phyloP scores from a whole-genome alignment of 202 grass and related monocot species.

The Panicum hallii region DNA sequence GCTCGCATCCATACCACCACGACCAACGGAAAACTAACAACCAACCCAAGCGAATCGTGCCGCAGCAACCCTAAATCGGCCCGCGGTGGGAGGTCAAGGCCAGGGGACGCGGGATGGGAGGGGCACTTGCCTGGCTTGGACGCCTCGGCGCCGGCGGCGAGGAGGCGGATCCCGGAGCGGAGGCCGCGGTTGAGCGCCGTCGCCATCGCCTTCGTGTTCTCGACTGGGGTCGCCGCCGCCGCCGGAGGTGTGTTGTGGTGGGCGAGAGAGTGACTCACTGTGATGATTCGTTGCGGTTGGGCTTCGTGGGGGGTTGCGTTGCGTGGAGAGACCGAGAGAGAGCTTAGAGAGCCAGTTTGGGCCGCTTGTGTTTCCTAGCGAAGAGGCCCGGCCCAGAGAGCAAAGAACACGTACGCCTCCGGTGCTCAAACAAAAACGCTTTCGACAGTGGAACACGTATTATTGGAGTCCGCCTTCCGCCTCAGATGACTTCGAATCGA shows the following conservation, averaged over 20 bases:
- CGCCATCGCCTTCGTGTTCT: slow-evolving; percentile 51
- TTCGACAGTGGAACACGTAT: background rate
- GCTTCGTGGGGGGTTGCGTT: background rate
- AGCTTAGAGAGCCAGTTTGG: background rate
- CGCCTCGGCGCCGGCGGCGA: slow-evolving; percentile 53
- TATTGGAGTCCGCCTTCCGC: fast-evolving
- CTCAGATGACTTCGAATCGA: slow-evolving; percentile 7
- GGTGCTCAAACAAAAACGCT: background rate
- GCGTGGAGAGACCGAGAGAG: background rate
- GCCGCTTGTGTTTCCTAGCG: background rate
- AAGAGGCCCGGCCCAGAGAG: slow-evolving; percentile 19
- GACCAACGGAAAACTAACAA: background rate
- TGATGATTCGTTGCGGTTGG: slow-evolving; percentile 32
- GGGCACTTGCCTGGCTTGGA: slow-evolving; percentile 60
- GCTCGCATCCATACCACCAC: background rate
- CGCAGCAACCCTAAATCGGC: slow-evolving; percentile 35
- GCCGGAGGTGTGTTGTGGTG: background rate
- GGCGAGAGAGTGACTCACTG: background rate
- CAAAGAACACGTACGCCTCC: background rate
- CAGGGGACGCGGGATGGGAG: background rate
- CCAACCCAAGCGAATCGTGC: background rate
- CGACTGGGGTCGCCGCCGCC: slow-evolving; percentile 41
- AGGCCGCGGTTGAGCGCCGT: slow-evolving; percentile 61
- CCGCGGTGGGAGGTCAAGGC: background rate
- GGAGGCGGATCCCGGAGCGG: slow-evolving; percentile 57